Percentiles rank a stretch among this genome's conserved stretches.
Conservation (phyloP, 1,284 basidiomycete species). For the Caloboletus firmus region DNA sequence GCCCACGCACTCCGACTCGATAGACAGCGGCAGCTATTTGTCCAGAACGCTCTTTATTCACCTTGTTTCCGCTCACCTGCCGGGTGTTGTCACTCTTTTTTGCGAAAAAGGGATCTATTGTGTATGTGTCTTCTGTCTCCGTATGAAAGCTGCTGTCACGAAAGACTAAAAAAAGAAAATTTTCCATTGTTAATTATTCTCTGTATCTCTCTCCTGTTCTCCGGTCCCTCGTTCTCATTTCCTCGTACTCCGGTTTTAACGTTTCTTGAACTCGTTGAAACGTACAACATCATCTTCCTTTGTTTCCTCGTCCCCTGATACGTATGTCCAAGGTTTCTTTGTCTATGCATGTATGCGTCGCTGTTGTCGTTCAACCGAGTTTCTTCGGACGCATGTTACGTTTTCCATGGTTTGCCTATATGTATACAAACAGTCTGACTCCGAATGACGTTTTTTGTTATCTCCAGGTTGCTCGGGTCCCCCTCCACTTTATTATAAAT, state of each 20-base stretch:
- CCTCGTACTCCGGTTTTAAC: neutral
- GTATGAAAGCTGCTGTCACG: neutral
- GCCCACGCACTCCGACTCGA: slow-evolving; percentile 3
- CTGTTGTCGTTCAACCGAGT: too few species aligned
- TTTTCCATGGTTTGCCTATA: too few species aligned
- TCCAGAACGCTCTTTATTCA: slow-evolving; percentile 1
- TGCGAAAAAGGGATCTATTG: slow-evolving; percentile 4
- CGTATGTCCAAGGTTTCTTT: neutral
- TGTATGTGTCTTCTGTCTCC: neutral
- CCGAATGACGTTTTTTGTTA: too few species aligned
- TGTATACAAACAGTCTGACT: too few species aligned
- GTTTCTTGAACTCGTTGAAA: neutral
- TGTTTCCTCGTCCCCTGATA: neutral
- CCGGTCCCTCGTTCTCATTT: too few species aligned
- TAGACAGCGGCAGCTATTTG: slow-evolving; percentile 8
- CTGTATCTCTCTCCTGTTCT: neutral
- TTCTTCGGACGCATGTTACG: too few species aligned
- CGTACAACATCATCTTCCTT: neutral
- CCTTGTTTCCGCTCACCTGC: neutral
- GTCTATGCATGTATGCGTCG: too few species aligned
- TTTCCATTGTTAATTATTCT: neutral
- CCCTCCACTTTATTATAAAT: neutral
- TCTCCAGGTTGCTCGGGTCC: too few species aligned
- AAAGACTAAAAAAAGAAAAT: neutral
- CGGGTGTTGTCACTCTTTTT: neutral